Evolutionary conservation across 2,329 filamentous ascomycete genomes (phyloP).

Genomic region (Plectosphaerella plurivora): DNA sequence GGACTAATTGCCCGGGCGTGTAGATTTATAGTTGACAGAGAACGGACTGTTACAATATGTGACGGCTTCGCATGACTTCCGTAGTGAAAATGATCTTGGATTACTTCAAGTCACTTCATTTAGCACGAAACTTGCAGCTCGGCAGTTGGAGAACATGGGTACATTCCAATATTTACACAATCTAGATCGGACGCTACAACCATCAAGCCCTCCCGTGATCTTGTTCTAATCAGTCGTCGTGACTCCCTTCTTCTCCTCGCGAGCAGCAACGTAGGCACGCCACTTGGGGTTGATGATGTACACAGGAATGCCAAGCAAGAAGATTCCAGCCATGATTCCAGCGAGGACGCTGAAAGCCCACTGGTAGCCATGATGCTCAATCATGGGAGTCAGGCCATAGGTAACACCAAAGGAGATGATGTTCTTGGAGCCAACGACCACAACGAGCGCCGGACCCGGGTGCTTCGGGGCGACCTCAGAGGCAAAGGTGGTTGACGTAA

Average conservation of each 20-base stretch:
- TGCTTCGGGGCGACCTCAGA: slow-evolving; percentile 26
- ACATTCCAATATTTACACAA: too few relatives aligned
- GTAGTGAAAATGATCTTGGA: too few relatives aligned
- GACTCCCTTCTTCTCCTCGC: neutral
- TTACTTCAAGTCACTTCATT: too few relatives aligned
- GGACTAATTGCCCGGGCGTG: too few relatives aligned
- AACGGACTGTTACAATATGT: too few relatives aligned
- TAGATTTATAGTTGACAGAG: too few relatives aligned
- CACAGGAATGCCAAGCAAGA: slow-evolving; percentile 14
- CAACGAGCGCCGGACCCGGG: slow-evolving; percentile 25
- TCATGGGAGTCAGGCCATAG: slow-evolving; percentile 25
- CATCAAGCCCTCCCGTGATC: too few relatives aligned
- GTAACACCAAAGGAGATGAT: slow-evolving; percentile 25
- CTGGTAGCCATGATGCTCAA: slow-evolving; percentile 12
- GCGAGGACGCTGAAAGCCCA: slow-evolving; percentile 14
- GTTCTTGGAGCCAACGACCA: slow-evolving; percentile 27
- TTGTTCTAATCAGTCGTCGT: neutral
- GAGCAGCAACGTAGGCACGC: slow-evolving; percentile 4
- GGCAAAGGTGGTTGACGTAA: slow-evolving; percentile 25
- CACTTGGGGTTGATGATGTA: slow-evolving; percentile 15
- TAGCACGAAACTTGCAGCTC: too few relatives aligned
- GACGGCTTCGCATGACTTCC: too few relatives aligned
- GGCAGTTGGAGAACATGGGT: too few relatives aligned
- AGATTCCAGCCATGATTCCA: slow-evolving; percentile 13
- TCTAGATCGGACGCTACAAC: too few relatives aligned